Percentiles rank a stretch among this genome's conserved stretches.
These are phyloP conservation scores for Ormosia semicastrata DNA, from an alignment of 306 rosid species.

Conservation along the genomic window DNA sequence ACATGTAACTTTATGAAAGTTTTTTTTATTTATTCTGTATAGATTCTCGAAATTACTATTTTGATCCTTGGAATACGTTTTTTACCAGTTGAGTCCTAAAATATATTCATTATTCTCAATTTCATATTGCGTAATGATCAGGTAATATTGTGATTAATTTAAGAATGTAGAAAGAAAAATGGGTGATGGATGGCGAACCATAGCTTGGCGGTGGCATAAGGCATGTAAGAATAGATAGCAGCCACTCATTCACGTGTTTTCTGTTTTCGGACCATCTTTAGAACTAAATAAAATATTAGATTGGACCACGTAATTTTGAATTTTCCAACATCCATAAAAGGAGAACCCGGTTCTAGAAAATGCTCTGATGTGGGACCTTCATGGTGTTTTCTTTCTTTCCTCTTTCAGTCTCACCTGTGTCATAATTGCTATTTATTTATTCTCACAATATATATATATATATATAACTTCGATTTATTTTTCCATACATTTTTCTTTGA, in stretches of 20 bases:
- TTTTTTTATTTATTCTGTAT: not conserved
- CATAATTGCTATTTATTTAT: not conserved
- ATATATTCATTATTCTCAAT: not conserved
- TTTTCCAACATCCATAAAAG: not conserved
- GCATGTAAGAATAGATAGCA: not conserved
- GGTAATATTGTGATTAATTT: not conserved
- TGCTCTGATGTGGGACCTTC: not conserved
- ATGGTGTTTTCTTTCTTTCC: not conserved
- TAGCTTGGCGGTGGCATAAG: conserved; percentile 15
- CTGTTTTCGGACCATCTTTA: not conserved
- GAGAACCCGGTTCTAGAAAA: conserved; percentile 21
- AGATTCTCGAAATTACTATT: not conserved
- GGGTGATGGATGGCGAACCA: not conserved
- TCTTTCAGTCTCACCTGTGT: not conserved
- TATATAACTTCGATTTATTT: not conserved
- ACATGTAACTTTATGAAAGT: not conserved
- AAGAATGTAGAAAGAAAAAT: not conserved
- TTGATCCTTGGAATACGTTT: not conserved
- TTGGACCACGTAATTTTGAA: not conserved
- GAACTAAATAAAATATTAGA: not conserved
- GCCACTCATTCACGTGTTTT: conserved; percentile 10
- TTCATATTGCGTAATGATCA: not conserved
- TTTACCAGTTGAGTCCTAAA: not conserved
- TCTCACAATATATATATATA: no score
- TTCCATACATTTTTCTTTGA: not conserved